Evolutionary conservation across 192 early-diverging fungal species (phyloP).

Genomic region (Backusella circina): DNA sequence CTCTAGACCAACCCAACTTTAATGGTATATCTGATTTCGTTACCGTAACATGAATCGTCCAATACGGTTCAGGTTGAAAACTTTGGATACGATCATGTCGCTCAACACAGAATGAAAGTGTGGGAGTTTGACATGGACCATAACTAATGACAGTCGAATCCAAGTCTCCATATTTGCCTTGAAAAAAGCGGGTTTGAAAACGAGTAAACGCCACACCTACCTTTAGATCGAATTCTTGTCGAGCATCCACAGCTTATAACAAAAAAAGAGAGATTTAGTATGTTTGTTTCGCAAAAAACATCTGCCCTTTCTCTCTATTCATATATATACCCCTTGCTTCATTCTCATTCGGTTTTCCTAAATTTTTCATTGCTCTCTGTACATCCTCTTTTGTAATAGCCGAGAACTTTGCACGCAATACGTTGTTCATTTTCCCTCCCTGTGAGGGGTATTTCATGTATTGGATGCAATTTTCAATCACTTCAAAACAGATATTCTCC

Average conservation of each 20-base stretch:
- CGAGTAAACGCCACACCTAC: constrained; percentile 40
- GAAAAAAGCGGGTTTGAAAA: constrained; percentile 52
- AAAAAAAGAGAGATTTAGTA: not conserved
- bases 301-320: not conserved
- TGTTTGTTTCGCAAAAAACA: not conserved
- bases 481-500: constrained; percentile 54
- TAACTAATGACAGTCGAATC: constrained; percentile 46
- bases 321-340: constrained; percentile 36
- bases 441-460: constrained; percentile 28
- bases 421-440: constrained; percentile 27
- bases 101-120: constrained; percentile 48
- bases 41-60: constrained; percentile 33
- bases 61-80: constrained; percentile 47
- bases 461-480: constrained; percentile 34
- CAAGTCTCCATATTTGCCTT: constrained; percentile 53
- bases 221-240: constrained; percentile 52
- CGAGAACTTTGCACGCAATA: constrained; percentile 35
- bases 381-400: constrained; percentile 39
- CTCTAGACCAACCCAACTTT: constrained; percentile 23
- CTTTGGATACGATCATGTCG: constrained; percentile 54
- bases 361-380: constrained; percentile 44
- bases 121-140: constrained; percentile 53
- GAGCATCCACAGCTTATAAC: constrained; percentile 43
- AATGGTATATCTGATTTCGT: constrained; percentile 9
- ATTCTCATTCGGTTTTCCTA: constrained; percentile 46